Conservation (phyloP, 192 early-diverging fungal species). For the Entophlyctis luteolus region DNA sequence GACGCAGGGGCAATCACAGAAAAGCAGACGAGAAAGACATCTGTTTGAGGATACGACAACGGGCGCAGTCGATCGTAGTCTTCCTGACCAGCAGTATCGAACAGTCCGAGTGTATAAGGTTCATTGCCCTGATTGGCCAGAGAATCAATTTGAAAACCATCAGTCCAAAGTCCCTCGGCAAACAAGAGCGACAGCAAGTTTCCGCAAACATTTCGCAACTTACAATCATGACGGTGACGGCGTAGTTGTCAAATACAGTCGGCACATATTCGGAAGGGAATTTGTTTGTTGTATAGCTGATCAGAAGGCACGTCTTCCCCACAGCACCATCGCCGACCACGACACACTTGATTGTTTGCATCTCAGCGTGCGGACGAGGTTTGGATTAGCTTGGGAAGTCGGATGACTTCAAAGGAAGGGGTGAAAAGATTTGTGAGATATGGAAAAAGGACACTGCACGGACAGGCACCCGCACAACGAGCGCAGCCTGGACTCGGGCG, state of each 20-base stretch:
- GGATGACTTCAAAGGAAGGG: too few species aligned
- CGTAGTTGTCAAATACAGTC: slow-evolving; percentile 99
- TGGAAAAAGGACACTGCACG: too few species aligned
- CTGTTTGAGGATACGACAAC: slow-evolving; percentile 90
- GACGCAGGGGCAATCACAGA: slow-evolving; percentile 86
- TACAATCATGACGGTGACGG: slow-evolving; percentile 97
- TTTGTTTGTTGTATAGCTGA: slow-evolving; percentile 89
- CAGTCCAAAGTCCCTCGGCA: neutral
- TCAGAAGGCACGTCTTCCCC: slow-evolving; percentile 87
- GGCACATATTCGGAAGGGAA: slow-evolving; percentile 96
- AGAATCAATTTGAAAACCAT: neutral
- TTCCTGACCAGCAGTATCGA: slow-evolving; percentile 96
- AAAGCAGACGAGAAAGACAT: slow-evolving; percentile 94
- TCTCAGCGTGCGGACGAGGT: too few species aligned
- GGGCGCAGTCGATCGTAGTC: slow-evolving; percentile 93
- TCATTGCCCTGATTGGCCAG: slow-evolving; percentile 63
- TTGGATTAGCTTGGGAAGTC: too few species aligned
- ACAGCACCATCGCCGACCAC: slow-evolving; percentile 69
- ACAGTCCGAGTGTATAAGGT: slow-evolving; percentile 90
- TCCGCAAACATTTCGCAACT: slow-evolving; percentile 2
- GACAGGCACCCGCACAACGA: too few species aligned
- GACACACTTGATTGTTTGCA: slow-evolving; percentile 69
- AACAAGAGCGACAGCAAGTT: slow-evolving; percentile 1
- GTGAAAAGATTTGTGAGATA: too few species aligned
- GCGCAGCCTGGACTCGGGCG: too few species aligned